Evolutionary conservation across 2,329 filamentous ascomycete genomes (phyloP).

Genomic region (Geosmithia morbida): DNA sequence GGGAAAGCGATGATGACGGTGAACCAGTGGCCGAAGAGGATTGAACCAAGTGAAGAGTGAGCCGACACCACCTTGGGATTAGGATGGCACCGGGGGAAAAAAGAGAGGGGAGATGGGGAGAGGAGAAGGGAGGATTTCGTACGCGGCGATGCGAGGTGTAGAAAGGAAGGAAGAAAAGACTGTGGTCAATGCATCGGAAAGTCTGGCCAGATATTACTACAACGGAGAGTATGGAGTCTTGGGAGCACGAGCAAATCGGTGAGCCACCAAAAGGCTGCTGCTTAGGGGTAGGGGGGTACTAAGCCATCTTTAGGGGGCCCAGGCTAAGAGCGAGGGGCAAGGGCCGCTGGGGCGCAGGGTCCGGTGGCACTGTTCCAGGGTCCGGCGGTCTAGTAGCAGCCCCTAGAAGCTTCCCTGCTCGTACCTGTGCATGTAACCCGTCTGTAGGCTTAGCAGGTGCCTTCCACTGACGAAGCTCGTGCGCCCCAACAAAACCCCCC

Average conservation of each 20-base stretch:
- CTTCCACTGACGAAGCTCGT: no score
- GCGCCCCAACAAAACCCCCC: no score
- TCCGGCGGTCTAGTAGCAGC: neutral
- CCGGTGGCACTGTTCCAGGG: neutral
- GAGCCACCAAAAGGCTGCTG: no score
- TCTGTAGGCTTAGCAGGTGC: no score
- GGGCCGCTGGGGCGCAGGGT: neutral
- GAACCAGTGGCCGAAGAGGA: constrained; percentile 23
- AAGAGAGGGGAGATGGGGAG: constrained; percentile 10
- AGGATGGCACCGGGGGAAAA: constrained; percentile 10
- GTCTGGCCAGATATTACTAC: neutral
- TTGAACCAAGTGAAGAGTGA: constrained; percentile 19
- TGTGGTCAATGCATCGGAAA: neutral
- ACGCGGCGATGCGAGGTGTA: constrained; percentile 5
- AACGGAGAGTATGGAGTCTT: neutral
- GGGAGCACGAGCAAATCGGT: no score
- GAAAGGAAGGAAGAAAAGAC: neutral
- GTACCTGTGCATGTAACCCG: neutral
- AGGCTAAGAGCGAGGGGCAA: neutral
- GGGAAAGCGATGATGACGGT: constrained; percentile 11
- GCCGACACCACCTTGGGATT: constrained; percentile 5
- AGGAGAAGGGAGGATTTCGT: constrained; percentile 9
- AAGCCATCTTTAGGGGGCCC: no score
- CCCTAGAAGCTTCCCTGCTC: neutral
- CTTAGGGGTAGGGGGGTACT: no score